These are phyloP conservation scores for Solanum phureja DNA, from an alignment of 257 asterid species.

Conservation along the genomic window DNA sequence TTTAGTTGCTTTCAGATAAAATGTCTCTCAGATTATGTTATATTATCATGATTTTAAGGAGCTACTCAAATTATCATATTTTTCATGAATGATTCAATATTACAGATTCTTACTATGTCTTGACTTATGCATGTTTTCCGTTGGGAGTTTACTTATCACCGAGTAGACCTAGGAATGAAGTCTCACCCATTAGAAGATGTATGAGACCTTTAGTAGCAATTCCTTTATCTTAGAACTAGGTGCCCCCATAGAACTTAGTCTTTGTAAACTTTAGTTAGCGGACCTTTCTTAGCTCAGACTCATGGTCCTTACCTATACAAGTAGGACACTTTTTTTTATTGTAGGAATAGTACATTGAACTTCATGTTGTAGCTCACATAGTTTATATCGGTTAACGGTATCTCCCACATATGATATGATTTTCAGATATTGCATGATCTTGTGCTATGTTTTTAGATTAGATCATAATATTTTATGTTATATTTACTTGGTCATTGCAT, in stretches of 20 bases:
- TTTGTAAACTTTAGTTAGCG: too few species aligned
- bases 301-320: background rate
- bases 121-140: background rate
- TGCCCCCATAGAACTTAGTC: background rate
- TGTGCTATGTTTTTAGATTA: too few species aligned
- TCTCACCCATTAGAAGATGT: background rate
- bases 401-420: background rate
- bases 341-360: background rate
- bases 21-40: background rate
- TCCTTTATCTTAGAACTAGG: background rate
- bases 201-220: background rate
- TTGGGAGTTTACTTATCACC: background rate
- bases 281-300: too few species aligned
- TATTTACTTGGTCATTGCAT: background rate
- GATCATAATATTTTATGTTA: background rate
- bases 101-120: background rate
- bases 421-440: background rate
- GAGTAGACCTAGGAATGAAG: background rate
- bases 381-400: too few species aligned
- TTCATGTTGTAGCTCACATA: background rate
- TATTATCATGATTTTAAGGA: background rate
- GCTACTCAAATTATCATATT: background rate
- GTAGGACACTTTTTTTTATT: background rate
- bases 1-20: too few species aligned
- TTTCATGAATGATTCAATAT: background rate